Percentiles rank a stretch among this genome's conserved stretches.
These are phyloP conservation scores for Butyriboletus loyo DNA, from an alignment of 768 basidiomycete species.

Conservation along the genomic window DNA sequence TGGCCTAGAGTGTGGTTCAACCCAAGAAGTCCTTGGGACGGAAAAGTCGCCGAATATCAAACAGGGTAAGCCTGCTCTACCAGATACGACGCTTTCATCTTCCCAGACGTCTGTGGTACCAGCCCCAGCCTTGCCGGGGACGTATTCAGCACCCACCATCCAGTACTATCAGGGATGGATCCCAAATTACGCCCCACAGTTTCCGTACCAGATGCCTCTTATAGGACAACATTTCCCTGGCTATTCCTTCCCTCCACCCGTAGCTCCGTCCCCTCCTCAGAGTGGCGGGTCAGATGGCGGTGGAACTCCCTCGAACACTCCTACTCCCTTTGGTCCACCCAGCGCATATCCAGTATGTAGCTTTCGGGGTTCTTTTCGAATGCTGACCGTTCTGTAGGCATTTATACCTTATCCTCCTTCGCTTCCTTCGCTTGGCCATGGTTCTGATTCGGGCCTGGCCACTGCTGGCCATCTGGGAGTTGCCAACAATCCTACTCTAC, in stretches of 20 bases:
- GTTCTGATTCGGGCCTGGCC: slow-evolving; percentile 25
- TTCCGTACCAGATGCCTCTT: slow-evolving; percentile 53
- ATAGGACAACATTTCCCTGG: slow-evolving; percentile 43
- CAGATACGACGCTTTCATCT: slow-evolving; percentile 5
- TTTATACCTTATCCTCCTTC: slow-evolving; percentile 49
- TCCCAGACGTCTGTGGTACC: slow-evolving; percentile 32
- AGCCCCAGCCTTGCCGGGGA: slow-evolving; percentile 12
- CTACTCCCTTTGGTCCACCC: slow-evolving; percentile 38
- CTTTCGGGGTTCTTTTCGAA: neutral
- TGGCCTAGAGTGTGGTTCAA: neutral
- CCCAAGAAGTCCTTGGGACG: neutral
- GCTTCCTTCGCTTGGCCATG: slow-evolving; percentile 34
- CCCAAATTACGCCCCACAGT: slow-evolving; percentile 47
- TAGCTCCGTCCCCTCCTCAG: slow-evolving; percentile 24
- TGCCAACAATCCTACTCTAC: slow-evolving; percentile 8
- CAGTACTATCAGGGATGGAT: slow-evolving; percentile 56
- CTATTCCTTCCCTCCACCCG: slow-evolving; percentile 37
- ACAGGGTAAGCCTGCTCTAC: slow-evolving; percentile 7
- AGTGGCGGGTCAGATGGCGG: slow-evolving; percentile 39
- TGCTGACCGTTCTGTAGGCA: slow-evolving; percentile 33
- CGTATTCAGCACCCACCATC: slow-evolving; percentile 40
- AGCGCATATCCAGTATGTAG: slow-evolving; percentile 48
- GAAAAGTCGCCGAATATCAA: slow-evolving; percentile 30
- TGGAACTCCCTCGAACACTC: slow-evolving; percentile 28
- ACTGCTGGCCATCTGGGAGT: slow-evolving; percentile 17